These are phyloP conservation scores for Balansia obtecta DNA, from an alignment of 2,329 filamentous ascomycete genomes.

Conservation along the genomic window DNA sequence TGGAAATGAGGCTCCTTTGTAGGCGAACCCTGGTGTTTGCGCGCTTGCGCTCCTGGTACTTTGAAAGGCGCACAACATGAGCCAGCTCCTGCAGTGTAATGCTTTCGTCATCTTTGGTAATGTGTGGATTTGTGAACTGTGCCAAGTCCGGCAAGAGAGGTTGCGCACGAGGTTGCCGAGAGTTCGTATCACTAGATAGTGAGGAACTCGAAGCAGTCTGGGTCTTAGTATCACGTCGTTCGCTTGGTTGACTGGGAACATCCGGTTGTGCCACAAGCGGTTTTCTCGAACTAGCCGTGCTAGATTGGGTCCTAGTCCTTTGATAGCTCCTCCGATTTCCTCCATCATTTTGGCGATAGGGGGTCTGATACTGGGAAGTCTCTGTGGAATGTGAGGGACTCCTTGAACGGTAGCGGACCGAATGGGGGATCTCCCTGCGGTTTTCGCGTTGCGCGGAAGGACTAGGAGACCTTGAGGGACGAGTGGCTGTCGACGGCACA, in stretches of 20 bases:
- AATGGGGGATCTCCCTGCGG: slow-evolving; percentile 26
- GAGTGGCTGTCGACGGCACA: slow-evolving; percentile 19
- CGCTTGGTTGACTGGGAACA: slow-evolving; percentile 16
- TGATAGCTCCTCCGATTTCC: slow-evolving; percentile 25
- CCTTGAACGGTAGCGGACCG: slow-evolving; percentile 39
- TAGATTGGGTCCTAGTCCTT: slow-evolving; percentile 24
- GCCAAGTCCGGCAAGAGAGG: slow-evolving; percentile 55
- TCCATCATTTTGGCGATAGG: slow-evolving; percentile 32
- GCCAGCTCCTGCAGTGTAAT: slow-evolving; percentile 67
- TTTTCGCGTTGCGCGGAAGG: slow-evolving; percentile 40
- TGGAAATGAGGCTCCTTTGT: slow-evolving; percentile 62
- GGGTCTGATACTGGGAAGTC: slow-evolving; percentile 25
- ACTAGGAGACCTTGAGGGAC: slow-evolving; percentile 39
- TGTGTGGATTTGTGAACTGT: slow-evolving; percentile 49
- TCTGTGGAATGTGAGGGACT: slow-evolving; percentile 40
- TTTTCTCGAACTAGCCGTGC: slow-evolving; percentile 29
- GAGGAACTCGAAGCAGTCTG: slow-evolving; percentile 18
- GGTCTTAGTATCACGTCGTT: slow-evolving; percentile 16
- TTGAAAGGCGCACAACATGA: slow-evolving; percentile 63
- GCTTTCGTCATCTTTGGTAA: slow-evolving; percentile 48
- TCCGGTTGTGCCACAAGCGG: slow-evolving; percentile 36
- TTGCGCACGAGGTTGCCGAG: slow-evolving; percentile 28
- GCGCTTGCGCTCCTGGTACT: slow-evolving; percentile 72
- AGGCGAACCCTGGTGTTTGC: slow-evolving; percentile 60
- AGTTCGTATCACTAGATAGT: slow-evolving; percentile 28